Base-by-base conservation (phyloP, 148 eudicot genomes). In the Heliamphora exappendiculata region DNA sequence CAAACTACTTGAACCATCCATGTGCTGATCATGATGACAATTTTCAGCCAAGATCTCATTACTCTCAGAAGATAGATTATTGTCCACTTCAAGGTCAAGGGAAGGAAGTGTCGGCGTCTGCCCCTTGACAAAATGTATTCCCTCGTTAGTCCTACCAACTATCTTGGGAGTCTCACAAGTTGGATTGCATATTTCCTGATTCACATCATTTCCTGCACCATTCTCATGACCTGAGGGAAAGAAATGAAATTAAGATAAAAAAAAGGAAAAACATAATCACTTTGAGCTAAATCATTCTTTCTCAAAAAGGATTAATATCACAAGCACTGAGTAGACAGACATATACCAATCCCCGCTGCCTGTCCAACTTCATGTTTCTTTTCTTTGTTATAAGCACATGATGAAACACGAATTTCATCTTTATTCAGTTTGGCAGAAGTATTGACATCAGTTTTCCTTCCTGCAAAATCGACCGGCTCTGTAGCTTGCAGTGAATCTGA, bases 21-120 rank as follows among this genome's bases (percentile, higher is more conserved):
- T 80, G 26, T 80, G 79, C n/a, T 80, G 84, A 71, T 81, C 88
- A 70, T 67, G 77, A 45, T 73, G 47, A 57, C 12, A 28, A 49
- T 66, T 79, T 36, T 67, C 74, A 67, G 70, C 26, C 62, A 74
- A 26, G 62, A 72, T 68, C 65, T 75, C 74, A 44, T 82, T 87
- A 64, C 82, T 79, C 70, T 76, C 83, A 6, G 81, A 70, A 68
- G 85, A 80, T 20, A 66, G 86, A 65, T 76, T 81, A 81, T 82
- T 83, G 51, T 50, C 41, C 41, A 78, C 82, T 10, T 83, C 85
- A 58, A 73, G 68, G 77, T 69, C 79, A 39, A 80, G 75, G 53
- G 81, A 79, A 34, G 81, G 75, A 57, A 36, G 53, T 59, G 33
- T 41, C 24, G 22, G 44, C 29, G 24, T 11, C 60, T 65, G 69